phyloP scores from a whole-genome alignment of 257 asterid genomes.

The Primulina tabacum region DNA sequence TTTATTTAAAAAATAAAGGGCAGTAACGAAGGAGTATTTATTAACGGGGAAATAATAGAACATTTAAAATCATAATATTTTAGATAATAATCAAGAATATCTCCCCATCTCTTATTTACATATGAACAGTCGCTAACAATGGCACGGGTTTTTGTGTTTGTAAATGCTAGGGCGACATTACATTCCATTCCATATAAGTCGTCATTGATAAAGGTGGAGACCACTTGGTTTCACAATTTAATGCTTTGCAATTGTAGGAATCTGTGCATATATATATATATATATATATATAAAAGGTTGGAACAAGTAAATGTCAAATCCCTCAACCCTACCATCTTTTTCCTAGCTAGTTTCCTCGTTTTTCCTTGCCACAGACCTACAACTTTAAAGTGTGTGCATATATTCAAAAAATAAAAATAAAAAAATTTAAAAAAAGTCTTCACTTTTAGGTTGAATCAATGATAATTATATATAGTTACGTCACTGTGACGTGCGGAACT shows the following conservation, averaged over 20 bases:
- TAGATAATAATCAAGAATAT: too few species aligned
- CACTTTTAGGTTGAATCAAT: neutral
- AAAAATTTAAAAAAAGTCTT: neutral
- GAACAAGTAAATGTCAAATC: constrained; percentile 15
- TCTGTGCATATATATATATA: constrained; percentile 8
- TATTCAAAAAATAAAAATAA: too few species aligned
- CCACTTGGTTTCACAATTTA: constrained; percentile 12
- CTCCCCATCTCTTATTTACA: too few species aligned
- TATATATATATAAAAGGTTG: neutral
- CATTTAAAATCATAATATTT: too few species aligned
- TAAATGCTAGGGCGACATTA: neutral
- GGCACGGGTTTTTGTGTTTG: neutral
- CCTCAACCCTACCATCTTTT: neutral
- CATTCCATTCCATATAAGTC: neutral
- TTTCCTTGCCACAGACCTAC: neutral
- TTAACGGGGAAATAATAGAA: too few species aligned
- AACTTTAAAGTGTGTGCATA: neutral
- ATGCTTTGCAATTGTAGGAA: constrained; percentile 13
- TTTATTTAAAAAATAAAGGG: too few species aligned
- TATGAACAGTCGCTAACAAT: too few species aligned
- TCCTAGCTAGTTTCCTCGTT: neutral
- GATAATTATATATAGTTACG: neutral
- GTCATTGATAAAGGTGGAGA: constrained; percentile 10
- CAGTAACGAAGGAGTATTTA: too few species aligned
- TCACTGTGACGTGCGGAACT: neutral